Evolutionary conservation across 805 yeast genomes (phyloP).

Genomic region (Vanderwaltozyma yarrowii): DNA sequence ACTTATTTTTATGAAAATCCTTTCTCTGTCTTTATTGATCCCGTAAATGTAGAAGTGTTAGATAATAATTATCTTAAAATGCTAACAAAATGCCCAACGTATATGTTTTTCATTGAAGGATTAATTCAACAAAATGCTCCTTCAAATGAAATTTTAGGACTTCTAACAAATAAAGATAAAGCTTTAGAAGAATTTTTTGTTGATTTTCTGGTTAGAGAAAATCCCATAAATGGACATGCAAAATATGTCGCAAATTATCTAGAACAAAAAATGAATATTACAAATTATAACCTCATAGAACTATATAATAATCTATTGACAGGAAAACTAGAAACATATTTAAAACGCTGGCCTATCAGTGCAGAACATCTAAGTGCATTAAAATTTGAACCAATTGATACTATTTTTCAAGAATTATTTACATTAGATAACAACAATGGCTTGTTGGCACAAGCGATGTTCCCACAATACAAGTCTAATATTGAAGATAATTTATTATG

Average conservation of each 20-base stretch:
- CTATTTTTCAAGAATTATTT: constrained; percentile 27
- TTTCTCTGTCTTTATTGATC: constrained; percentile 28
- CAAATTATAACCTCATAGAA: constrained; percentile 24
- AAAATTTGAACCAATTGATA: constrained; percentile 24
- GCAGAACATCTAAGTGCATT: constrained; percentile 11
- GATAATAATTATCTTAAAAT: constrained; percentile 21
- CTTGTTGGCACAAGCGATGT: constrained; percentile 23
- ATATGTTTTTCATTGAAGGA: constrained; percentile 27
- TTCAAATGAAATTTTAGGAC: constrained; percentile 16
- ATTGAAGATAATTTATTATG: constrained; percentile 24
- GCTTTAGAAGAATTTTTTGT: constrained; percentile 24
- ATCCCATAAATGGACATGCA: constrained; percentile 27
- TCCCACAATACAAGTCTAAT: constrained; percentile 24
- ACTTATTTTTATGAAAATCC: constrained; percentile 28
- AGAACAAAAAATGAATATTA: constrained; percentile 17
- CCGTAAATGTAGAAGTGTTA: constrained; percentile 21
- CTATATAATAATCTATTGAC: constrained; percentile 21
- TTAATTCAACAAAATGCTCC: constrained; percentile 20
- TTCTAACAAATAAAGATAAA: constrained; percentile 18
- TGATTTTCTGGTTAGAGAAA: constrained; percentile 27
- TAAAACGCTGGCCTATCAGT: constrained; percentile 22
- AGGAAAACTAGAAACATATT: constrained; percentile 16
- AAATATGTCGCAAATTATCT: constrained; percentile 18
- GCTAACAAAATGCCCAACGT: constrained; percentile 25
- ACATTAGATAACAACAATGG: constrained; percentile 26